Percentiles rank a stretch among this genome's conserved stretches.
These are phyloP conservation scores for Osmanthus fragrans DNA, from an alignment of 257 asterid species.

Conservation along the genomic window DNA sequence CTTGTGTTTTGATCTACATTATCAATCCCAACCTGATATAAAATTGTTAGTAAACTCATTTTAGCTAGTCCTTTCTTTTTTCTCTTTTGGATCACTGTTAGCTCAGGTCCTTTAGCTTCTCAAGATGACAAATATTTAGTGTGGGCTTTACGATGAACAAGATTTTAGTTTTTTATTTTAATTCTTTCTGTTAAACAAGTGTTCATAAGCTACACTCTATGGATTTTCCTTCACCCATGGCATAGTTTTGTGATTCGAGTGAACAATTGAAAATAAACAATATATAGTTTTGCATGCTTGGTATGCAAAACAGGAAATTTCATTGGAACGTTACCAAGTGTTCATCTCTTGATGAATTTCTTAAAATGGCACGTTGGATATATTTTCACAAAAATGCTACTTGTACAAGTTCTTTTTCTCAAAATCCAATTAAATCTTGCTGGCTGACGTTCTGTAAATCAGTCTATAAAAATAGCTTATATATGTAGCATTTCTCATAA, in stretches of 20 bases:
- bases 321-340: neutral
- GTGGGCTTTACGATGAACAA: neutral
- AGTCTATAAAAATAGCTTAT: too few relatives aligned
- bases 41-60: neutral
- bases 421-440: too few relatives aligned
- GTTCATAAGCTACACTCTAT: too few relatives aligned
- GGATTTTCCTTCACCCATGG: too few relatives aligned
- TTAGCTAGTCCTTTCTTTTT: neutral
- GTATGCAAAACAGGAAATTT: neutral
- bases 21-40: neutral
- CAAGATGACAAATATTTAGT: neutral
- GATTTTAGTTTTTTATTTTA: too few relatives aligned
- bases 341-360: neutral
- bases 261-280: neutral
- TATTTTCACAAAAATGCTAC: too few relatives aligned
- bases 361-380: neutral
- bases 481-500: too few relatives aligned
- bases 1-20: constrained; percentile 9
- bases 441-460: too few relatives aligned
- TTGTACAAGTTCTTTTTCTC: too few relatives aligned
- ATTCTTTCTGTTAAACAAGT: too few relatives aligned
- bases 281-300: neutral
- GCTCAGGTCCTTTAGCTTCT: neutral
- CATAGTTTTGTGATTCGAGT: too few relatives aligned
- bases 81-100: too few relatives aligned